Conservation (phyloP, 495 filamentous ascomycete species). For the Neurospora sp. region DNA sequence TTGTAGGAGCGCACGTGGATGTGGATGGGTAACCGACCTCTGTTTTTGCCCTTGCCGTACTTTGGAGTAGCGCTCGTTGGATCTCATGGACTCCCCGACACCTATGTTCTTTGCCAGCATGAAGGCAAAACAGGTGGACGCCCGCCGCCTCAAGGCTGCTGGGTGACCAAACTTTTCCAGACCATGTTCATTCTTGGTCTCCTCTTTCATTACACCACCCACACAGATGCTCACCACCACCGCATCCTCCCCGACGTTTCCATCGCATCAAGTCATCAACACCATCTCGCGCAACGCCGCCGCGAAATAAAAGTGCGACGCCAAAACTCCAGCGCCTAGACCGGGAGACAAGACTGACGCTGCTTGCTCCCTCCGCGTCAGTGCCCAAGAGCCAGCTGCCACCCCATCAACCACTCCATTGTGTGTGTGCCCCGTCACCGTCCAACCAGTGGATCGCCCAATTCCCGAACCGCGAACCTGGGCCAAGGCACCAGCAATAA, state of each 20-base stretch:
- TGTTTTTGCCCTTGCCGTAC: background rate
- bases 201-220: slow-evolving; percentile 9
- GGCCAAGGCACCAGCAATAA: slow-evolving; percentile 10
- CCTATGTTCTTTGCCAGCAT: slow-evolving; percentile 25
- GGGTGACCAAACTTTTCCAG: slow-evolving; percentile 24
- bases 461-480: slow-evolving; percentile 12
- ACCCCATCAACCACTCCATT: slow-evolving; percentile 10
- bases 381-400: background rate
- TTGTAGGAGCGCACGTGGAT: slow-evolving; percentile 2
- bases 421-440: slow-evolving; percentile 12
- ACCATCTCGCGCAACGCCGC: slow-evolving; percentile 15
- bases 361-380: background rate
- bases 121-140: slow-evolving; percentile 30
- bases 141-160: slow-evolving; percentile 26
- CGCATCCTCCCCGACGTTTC: slow-evolving; percentile 15
- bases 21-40: background rate
- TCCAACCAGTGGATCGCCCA: slow-evolving; percentile 20
- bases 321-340: slow-evolving; percentile 19
- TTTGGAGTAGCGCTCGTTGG: background rate
- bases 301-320: slow-evolving; percentile 27
- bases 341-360: background rate
- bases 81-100: slow-evolving; percentile 15
- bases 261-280: slow-evolving; percentile 1
- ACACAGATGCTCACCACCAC: slow-evolving; percentile 14
- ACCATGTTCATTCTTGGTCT: slow-evolving; percentile 11